Base-by-base conservation (phyloP, 257 asterid species). In the Penstemon davidsonii region DNA sequence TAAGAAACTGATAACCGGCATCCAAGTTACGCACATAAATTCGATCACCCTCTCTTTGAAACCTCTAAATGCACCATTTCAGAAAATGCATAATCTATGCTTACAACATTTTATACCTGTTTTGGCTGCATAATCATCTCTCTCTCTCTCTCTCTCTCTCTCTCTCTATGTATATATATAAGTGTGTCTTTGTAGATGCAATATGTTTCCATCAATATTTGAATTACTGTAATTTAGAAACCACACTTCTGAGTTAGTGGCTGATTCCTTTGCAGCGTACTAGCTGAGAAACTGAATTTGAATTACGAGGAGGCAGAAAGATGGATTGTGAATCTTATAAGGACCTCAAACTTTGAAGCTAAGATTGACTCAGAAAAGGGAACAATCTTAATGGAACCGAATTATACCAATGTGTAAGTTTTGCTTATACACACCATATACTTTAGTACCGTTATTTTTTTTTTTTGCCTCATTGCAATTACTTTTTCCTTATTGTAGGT, bases 331-430 rank as follows among this genome's bases (percentile, higher is more conserved):
- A 87, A 87, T 79, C 99, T 94, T 49, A 84, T 94, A 19, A 84
- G 91, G 91, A 88, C 97, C 76, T 94, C 97, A 3, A 94, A 94
- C 81, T 95, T 91, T 40, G 99, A 91, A 54, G 97, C 97, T 2
- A 91, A 94, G 83, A 87, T 94, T 0, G 95, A 94, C 74, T 80
- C 96, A 0, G 51, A 84, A 64, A 73, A 86, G 0, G 96, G 96
- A 79, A 87, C 95, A 43, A 83, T 94, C 43, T 18, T 84, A 12
- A 94, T 94, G 95, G 99, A 94, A 71, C 96, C 92, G 7, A 86
- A 67, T 69, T 83, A 88, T 15, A 82, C 95, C 42, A 82, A 88
- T 64, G 99, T 94, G 99, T 94, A 91, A 79, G 99, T 84, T 67
- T 25, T 43, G 8, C 62, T 13, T 12, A 49, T 58, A 19, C 38